Percentiles rank a stretch among this genome's conserved stretches.
These are phyloP conservation scores for Periconia digitata DNA, from an alignment of 2,329 filamentous ascomycete genomes.

Conservation along the genomic window DNA sequence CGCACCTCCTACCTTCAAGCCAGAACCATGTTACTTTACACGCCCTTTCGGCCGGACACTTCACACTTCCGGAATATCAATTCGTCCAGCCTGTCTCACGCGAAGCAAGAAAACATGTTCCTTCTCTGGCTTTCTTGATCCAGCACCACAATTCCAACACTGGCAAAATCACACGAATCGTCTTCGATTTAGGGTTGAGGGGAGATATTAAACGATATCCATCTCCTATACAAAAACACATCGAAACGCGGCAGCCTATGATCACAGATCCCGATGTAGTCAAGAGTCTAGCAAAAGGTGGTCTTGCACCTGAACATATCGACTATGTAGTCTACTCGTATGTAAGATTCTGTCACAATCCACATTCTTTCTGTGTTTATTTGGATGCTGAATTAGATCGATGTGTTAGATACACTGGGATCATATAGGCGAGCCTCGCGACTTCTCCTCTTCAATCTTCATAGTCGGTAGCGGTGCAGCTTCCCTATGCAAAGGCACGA, in stretches of 20 bases:
- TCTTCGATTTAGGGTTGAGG: slow-evolving; percentile 60
- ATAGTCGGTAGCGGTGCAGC: slow-evolving; percentile 41
- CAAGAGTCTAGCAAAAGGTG: slow-evolving; percentile 40
- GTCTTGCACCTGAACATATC: slow-evolving; percentile 41
- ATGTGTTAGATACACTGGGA: slow-evolving; percentile 46
- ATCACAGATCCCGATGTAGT: slow-evolving; percentile 45
- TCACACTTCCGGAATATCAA: slow-evolving; percentile 53
- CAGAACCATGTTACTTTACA: slow-evolving; percentile 37
- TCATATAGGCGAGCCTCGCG: slow-evolving; percentile 44
- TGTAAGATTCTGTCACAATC: slow-evolving; percentile 23
- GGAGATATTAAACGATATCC: slow-evolving; percentile 50
- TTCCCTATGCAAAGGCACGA: slow-evolving; percentile 24
- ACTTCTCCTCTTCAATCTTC: slow-evolving; percentile 43
- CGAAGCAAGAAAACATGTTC: slow-evolving; percentile 52
- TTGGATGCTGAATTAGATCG: too few species aligned
- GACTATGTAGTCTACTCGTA: slow-evolving; percentile 48
- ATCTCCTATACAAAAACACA: slow-evolving; percentile 49
- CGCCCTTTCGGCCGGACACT: slow-evolving; percentile 40
- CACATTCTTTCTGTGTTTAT: neutral
- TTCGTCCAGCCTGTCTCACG: slow-evolving; percentile 51
- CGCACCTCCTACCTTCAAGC: slow-evolving; percentile 16
- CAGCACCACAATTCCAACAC: slow-evolving; percentile 47
- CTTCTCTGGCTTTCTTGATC: slow-evolving; percentile 58
- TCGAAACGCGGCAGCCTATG: slow-evolving; percentile 49
- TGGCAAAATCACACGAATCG: slow-evolving; percentile 42